phyloP scores from a whole-genome alignment of 768 basidiomycete genomes.

The Neoboletus brunneissimus region DNA sequence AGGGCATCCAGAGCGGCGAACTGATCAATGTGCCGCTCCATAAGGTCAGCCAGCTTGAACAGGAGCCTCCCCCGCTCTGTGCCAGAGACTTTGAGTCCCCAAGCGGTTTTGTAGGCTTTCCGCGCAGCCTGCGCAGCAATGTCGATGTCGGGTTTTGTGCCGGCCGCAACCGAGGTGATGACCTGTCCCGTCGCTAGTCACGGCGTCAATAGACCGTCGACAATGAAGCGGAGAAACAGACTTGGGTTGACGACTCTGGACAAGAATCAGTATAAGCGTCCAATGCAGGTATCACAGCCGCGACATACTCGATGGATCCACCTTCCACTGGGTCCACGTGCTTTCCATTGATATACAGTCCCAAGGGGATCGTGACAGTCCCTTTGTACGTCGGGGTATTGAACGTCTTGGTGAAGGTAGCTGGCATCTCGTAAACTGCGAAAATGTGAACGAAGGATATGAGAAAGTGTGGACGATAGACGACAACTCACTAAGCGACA shows the following conservation, averaged over 20 bases:
- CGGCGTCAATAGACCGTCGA: slow-evolving; percentile 21
- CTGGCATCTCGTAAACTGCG: slow-evolving; percentile 30
- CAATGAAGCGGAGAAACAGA: slow-evolving; percentile 17
- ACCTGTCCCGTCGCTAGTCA: slow-evolving; percentile 5
- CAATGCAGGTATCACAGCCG: background rate
- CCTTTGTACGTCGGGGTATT: slow-evolving; percentile 58
- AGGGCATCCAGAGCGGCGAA: slow-evolving; percentile 11
- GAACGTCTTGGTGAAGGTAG: slow-evolving; percentile 46
- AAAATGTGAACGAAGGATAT: background rate
- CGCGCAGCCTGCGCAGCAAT: slow-evolving; percentile 2
- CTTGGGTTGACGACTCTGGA: slow-evolving; percentile 55
- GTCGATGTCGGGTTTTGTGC: slow-evolving; percentile 8
- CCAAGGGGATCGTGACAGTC: slow-evolving; percentile 51
- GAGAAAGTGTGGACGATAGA: background rate
- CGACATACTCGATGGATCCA: slow-evolving; percentile 59
- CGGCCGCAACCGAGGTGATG: slow-evolving; percentile 8
- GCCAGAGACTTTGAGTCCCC: slow-evolving; percentile 8
- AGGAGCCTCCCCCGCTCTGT: slow-evolving; percentile 3
- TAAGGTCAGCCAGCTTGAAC: slow-evolving; percentile 7
- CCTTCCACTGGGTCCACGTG: slow-evolving; percentile 49
- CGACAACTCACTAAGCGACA: background rate
- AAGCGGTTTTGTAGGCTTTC: slow-evolving; percentile 5
- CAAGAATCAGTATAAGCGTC: background rate
- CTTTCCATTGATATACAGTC: slow-evolving; percentile 64
- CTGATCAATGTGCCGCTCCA: slow-evolving; percentile 7